Base-by-base conservation (phyloP, 345 rosid genomes). In the Firmiana major region DNA sequence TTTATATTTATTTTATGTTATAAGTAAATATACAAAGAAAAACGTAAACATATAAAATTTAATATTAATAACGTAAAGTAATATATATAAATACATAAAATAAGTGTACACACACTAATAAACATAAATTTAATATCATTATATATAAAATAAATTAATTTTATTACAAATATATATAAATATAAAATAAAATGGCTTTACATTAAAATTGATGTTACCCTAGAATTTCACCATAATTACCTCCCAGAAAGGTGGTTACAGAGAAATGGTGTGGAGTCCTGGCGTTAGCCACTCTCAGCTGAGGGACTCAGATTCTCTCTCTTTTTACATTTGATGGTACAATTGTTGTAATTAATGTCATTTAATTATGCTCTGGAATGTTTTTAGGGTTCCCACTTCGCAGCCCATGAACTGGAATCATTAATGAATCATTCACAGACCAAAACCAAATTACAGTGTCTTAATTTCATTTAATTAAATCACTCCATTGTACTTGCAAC, bases 301-400 rank as follows among this genome's bases (percentile, higher is more conserved):
- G 36, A 24, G 8, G 31, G n/a, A n/a, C n/a, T 31, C 36, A 64
- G 68, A 63, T n/a, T 64, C 46, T 4, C 22, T 64, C 48, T 7
- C n/a, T n/a, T 17, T 64, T 64, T n/a, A 36, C 9, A 64, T 36
- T 36, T 64, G 48, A 64, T 9, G 19, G 15, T 9, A 38, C 24
- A 19, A 64, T 8, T 38, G 8, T 3, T 7, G 49, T 42, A 21
- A 65, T 65, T 10, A 65, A 12, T 65, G 51, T 65, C 71, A 40
- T 65, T 40, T 65, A n/a, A 65, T 19, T 65, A 65, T 38, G 26
- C 28, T 40, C 51, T 65, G 49, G 71, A 65, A 65, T 65, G 71
- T 65, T 40, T 40, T 65, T n/a, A 31, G 4, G 17, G 26, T 40
- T 22, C 63, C 63, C 31, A 21, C 21, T 16, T 7, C n/a, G n/a